Percentiles rank a stretch among this genome's conserved stretches.
phyloP scores from a whole-genome alignment of 2,329 filamentous ascomycete genomes.

The Diplodia sapinea region DNA sequence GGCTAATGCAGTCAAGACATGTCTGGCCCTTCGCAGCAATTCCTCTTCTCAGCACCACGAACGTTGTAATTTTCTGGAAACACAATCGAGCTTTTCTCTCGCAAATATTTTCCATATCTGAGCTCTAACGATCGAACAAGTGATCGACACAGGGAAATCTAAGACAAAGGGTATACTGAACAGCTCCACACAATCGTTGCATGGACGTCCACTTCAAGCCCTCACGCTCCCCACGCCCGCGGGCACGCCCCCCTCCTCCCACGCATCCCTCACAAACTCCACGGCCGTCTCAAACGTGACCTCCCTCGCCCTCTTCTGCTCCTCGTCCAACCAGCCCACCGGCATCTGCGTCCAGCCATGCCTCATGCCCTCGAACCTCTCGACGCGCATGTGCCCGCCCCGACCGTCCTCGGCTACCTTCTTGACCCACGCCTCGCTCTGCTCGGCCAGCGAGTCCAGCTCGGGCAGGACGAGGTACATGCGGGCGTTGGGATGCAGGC shows the following conservation, averaged over 20 bases:
- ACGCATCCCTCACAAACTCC: slow-evolving; percentile 47
- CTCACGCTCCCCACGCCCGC: neutral
- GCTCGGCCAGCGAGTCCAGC: slow-evolving; percentile 49
- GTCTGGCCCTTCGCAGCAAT: too few species aligned
- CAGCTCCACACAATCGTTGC: neutral
- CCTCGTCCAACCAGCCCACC: slow-evolving; percentile 45
- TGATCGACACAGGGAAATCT: neutral
- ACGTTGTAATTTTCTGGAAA: too few species aligned
- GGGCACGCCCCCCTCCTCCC: slow-evolving; percentile 36
- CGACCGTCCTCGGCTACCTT: slow-evolving; percentile 43
- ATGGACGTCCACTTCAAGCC: neutral
- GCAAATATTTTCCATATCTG: neutral
- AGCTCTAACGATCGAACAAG: neutral
- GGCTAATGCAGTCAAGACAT: too few species aligned
- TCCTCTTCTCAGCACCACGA: too few species aligned
- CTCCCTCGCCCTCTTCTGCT: slow-evolving; percentile 46
- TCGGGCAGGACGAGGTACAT: slow-evolving; percentile 52
- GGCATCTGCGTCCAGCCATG: slow-evolving; percentile 52
- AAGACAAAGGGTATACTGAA: neutral
- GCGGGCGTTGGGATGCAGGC: slow-evolving; percentile 46
- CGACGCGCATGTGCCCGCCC: slow-evolving; percentile 39
- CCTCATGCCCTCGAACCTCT: slow-evolving; percentile 42
- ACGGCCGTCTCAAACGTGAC: slow-evolving; percentile 45
- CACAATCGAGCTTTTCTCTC: too few species aligned
- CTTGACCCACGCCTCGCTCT: slow-evolving; percentile 52